Evolutionary conservation across 2,329 filamentous ascomycete species (phyloP), one percentile per base, ranked within the genome.

Genomic region (Blastomyces parvus): DNA sequence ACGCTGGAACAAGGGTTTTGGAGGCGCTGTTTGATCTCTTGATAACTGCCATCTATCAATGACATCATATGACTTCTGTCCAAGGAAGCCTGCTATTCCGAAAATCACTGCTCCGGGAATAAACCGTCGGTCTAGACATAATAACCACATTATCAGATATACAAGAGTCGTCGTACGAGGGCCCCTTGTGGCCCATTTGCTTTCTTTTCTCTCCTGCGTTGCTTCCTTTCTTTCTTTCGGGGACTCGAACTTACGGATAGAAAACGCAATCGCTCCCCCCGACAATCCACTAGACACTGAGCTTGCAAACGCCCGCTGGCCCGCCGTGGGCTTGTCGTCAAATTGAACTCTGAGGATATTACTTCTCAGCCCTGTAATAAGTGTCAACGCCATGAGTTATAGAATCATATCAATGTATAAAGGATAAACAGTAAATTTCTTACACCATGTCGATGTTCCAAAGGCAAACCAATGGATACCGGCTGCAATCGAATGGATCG

Each of bases 391-490:
- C 22, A 13, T 46, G 13, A 55, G 60, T n/a, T 33, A 63, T n/a
- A 57, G 14, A 40, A 52, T 25, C 4, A 27, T 52, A 17, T 7
- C 17, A 52, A 48, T n/a, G 17, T 30, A 19, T 22, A 40, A 25
- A 53, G n/a, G 42, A 36, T 33, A 17, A 36, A 42, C n/a, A 25
- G 13, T 27, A 50, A 52, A 44, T 50, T 4, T 76, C 84, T 71
- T 79, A 86, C 88, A 87, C 82, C 87, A 93, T 73, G 87, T 97
- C 19, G 85, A 88, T 57, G 83, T 85, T 44, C 90, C 90, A 48
- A 95, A 82, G 52, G 84, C 82, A 74, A 90, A 90, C 84, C 90
- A 96, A 77, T 96, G 91, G 50, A 90, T 79, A 22, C 90, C 88
- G 27, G 88, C 86, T 46, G 87, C 82, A 14, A 88, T 69, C 0